phyloP scores from a whole-genome alignment of 345 rosid genomes.

The Psidium friedrichsthalianum region DNA sequence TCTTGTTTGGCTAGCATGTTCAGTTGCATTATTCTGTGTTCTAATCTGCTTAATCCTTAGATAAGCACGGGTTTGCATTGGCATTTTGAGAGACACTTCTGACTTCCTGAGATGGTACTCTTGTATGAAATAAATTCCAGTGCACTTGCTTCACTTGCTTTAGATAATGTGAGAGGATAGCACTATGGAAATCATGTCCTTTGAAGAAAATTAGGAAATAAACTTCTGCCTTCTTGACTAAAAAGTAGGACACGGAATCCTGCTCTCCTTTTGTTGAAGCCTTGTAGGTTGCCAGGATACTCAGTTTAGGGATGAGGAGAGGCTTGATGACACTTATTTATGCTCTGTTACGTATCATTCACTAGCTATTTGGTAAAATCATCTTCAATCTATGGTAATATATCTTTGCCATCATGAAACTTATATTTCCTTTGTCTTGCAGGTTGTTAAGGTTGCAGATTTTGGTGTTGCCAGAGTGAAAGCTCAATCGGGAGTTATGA shows the following conservation, averaged over 20 bases:
- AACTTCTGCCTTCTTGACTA: background rate
- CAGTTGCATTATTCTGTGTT: background rate
- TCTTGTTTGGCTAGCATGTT: background rate
- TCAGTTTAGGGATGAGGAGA: background rate
- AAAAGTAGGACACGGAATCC: background rate
- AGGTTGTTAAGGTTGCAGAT: slow-evolving; percentile 98
- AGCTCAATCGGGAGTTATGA: slow-evolving; percentile 93
- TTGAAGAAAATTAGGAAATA: background rate
- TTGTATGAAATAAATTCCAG: background rate
- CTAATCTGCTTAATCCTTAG: background rate
- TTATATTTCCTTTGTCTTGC: background rate
- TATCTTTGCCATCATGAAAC: background rate
- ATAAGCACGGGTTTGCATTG: background rate
- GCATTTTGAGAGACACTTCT: background rate
- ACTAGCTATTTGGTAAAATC: background rate
- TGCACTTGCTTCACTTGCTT: background rate
- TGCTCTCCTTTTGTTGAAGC: background rate
- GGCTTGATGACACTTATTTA: background rate
- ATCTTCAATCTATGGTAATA: background rate
- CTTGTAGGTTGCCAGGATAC: background rate
- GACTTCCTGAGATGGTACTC: background rate
- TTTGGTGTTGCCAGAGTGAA: slow-evolving; percentile 98
- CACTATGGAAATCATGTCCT: background rate
- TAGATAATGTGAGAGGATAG: background rate
- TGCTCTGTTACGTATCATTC: background rate